Evolutionary conservation across 495 filamentous ascomycete genomes (phyloP).

Genomic region (Xylaria sp.): DNA sequence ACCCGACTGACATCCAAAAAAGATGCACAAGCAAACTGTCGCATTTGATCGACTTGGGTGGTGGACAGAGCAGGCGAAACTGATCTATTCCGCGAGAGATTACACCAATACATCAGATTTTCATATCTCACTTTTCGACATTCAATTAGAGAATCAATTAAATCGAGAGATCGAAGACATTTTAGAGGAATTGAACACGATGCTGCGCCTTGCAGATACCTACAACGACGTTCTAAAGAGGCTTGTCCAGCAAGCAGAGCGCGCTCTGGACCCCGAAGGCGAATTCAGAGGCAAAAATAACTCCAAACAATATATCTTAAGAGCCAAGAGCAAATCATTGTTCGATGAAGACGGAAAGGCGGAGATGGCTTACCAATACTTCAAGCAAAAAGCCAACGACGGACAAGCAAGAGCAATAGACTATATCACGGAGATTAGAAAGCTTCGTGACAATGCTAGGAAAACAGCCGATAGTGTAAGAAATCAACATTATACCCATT

Average conservation of each 20-base stretch:
- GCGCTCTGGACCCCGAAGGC: conserved; percentile 37
- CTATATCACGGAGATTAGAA: conserved; percentile 39
- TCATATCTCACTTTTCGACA: conserved; percentile 33
- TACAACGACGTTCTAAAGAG: conserved; percentile 63
- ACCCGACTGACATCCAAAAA: no score
- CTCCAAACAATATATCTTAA: neutral
- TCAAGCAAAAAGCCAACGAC: conserved; percentile 38
- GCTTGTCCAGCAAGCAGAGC: conserved; percentile 63
- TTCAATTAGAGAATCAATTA: conserved; percentile 68
- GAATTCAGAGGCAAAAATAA: conserved; percentile 25
- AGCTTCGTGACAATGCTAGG: conserved; percentile 33
- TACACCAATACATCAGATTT: neutral
- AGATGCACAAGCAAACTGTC: no score
- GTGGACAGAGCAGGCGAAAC: no score
- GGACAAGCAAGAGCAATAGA: conserved; percentile 19
- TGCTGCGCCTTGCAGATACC: conserved; percentile 63
- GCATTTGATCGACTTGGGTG: no score
- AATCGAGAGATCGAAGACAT: conserved; percentile 74
- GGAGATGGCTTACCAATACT: conserved; percentile 34
- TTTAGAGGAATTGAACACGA: conserved; percentile 75
- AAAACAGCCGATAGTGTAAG: conserved; percentile 37
- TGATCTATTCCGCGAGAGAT: neutral
- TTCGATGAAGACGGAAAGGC: neutral
- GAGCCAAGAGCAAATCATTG: neutral
- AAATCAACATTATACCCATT: neutral